Base-by-base conservation (phyloP, 805 yeast species). In the Metschnikowia aberdeeniae region DNA sequence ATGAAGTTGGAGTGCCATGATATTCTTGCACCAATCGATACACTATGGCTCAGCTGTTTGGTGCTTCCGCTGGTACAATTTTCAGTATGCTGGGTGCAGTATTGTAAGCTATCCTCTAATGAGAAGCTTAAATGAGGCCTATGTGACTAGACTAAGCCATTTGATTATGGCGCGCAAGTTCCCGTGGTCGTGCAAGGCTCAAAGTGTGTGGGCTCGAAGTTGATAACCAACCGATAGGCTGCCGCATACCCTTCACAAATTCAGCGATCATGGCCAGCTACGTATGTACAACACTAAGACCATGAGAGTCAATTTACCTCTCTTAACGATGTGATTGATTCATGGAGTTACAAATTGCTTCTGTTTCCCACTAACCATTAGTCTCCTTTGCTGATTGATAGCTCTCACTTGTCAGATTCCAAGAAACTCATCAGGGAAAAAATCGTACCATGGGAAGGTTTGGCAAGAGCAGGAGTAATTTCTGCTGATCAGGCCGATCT, bases 391-490 rank as follows among this genome's bases (percentile, higher is more conserved):
- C 50, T 62, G 43, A 66, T 86, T 55, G 90, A 87, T 52, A 84
- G 88, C 62, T 76, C 76, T 28, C 81, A 77, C 55, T 72, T 87
- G 58, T 74, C 76, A 46, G 90, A 84, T 56, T 76, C 83, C 43
- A 74, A 84, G 55, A 72, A 76, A 52, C 80, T 80, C 50, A 82
- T 89, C 51, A 75, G 93, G 57, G 83, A 86, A 49, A 78, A 93
- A 52, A 82, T 90, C 28, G 79, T 89, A 45, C 95, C 95, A 28
- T 90, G 97, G 97, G 95, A 87, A 58, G 95, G 95, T 8, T 81
- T 86, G 56, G 82, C 86, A 9, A 76, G 96, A 44, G 82, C 90
- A 14, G 81, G 79, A 39, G 77, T 82, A 36, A 72, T 90, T 32
- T 68, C 82, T 36, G 76, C 75, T 41, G 80, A 78, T 49, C 93